A percentile compares a stretch with the other conserved stretches of the same genome.
These are phyloP conservation scores for Nevesoporus exiguus DNA, from an alignment of 768 basidiomycete genomes.

Conservation along the genomic window DNA sequence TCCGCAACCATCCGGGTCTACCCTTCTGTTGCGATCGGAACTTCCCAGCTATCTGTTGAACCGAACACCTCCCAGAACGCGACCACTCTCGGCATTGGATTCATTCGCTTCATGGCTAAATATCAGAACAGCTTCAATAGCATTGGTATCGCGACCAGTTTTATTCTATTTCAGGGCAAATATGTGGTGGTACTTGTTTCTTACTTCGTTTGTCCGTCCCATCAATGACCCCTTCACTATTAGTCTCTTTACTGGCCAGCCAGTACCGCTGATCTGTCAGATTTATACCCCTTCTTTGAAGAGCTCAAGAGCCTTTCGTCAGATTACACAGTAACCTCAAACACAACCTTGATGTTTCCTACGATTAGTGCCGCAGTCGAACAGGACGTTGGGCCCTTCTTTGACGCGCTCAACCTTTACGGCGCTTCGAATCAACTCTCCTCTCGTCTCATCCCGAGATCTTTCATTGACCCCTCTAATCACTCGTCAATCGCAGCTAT, in stretches of 20 bases:
- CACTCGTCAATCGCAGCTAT: slow-evolving; percentile 14
- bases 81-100: slow-evolving; percentile 15
- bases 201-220: neutral
- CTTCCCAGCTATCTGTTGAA: slow-evolving; percentile 10
- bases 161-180: neutral
- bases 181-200: slow-evolving; percentile 17
- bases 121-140: slow-evolving; percentile 15
- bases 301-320: slow-evolving; percentile 13
- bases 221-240: neutral
- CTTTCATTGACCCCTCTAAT: slow-evolving; percentile 12
- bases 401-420: slow-evolving; percentile 10
- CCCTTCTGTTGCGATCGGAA: slow-evolving; percentile 11
- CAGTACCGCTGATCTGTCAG: neutral
- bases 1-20: slow-evolving; percentile 16
- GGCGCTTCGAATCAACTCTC: slow-evolving; percentile 15
- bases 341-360: slow-evolving; percentile 18
- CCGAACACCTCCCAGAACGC: slow-evolving; percentile 10
- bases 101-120: slow-evolving; percentile 17
- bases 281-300: slow-evolving; percentile 17
- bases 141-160: slow-evolving; percentile 9
- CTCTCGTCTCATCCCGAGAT: slow-evolving; percentile 19
- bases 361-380: slow-evolving; percentile 7
- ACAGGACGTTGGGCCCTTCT: slow-evolving; percentile 9
- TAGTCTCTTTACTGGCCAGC: slow-evolving; percentile 19
- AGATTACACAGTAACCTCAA: slow-evolving; percentile 15